Evolutionary conservation across 805 yeast genomes (phyloP), one percentile per base, ranked within the genome.

Genomic region (Myxozyma monticola): DNA sequence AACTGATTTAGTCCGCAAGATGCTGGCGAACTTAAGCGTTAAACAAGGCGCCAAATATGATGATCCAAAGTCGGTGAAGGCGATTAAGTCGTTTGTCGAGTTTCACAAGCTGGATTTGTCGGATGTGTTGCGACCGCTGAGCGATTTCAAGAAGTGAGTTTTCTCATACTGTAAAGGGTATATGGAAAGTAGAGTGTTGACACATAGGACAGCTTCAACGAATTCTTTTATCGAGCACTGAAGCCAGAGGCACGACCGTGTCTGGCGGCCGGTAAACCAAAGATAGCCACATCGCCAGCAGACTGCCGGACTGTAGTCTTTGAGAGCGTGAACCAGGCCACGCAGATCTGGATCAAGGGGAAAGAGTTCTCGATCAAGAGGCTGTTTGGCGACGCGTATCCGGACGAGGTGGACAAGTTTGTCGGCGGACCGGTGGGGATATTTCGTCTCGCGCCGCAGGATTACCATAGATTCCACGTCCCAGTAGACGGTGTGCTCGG

Each of bases 361-460:
- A 70, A 80, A 8, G 79, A 78, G 36, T 91, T 91, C 66, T 77
- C 88, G 0, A 63, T 91, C 17, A 68, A 73, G 4, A 81, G 85
- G 55, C 70, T 91, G 2, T 71, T 86, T 47, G 71, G 75, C 4
- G 67, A 68, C 3, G 71, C 72, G 26, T 66, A 68, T 33, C 72
- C 77, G 33, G 63, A 64, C 1, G 55, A 65, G 14, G 71, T 60
- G 5, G 59, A 62, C 10, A 54, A 57, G 9, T 78, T 77, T 56
- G 60, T 67, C 7, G 67, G 71, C 14, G 85, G 88, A 36, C 72
- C 89, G 2, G 67, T 90, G 37, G 90, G 85, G 0, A 79, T 91
- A 1, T 91, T 91, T 67, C 71, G 99, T 49, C 71, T 91, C 37
- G 98, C 99, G 0, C 99, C 99, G 1, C 99, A 91, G 65, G 99